Evolutionary conservation across 345 rosid genomes (phyloP).

Genomic region (Theobroma cacao): DNA sequence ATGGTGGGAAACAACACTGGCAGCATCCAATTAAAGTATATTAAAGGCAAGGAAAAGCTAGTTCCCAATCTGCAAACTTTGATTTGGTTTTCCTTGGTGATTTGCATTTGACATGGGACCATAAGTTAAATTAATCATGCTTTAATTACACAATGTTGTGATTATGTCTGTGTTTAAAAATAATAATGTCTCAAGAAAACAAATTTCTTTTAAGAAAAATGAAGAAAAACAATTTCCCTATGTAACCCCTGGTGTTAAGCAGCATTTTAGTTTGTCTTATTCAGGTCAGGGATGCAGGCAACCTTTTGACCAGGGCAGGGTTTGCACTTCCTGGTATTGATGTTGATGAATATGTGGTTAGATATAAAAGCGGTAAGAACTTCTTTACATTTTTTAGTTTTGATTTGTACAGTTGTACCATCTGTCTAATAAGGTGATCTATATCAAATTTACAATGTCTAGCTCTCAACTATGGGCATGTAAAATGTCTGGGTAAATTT

Average conservation of each 20-base stretch:
- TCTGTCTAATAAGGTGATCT: background rate
- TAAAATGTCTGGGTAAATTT: background rate
- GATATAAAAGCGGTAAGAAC: conserved; percentile 71
- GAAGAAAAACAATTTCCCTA: background rate
- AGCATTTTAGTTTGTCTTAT: conserved; percentile 11
- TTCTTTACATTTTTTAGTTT: background rate
- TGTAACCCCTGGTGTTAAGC: background rate
- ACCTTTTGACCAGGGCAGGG: conserved; percentile 94
- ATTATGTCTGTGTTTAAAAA: background rate
- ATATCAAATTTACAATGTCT: background rate
- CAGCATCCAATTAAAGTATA: background rate
- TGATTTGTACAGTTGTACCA: background rate
- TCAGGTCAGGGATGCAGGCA: conserved; percentile 96
- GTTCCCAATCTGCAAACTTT: background rate
- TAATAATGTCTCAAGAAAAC: background rate
- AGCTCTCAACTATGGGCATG: background rate
- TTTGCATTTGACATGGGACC: background rate
- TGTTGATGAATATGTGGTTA: conserved; percentile 84
- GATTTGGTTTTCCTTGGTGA: background rate
- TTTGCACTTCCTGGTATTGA: conserved; percentile 93
- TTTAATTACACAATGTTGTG: background rate
- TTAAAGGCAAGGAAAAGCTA: background rate
- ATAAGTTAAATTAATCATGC: background rate
- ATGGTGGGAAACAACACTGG: background rate
- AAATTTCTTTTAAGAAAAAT: background rate